phyloP scores from a whole-genome alignment of 768 basidiomycete genomes.

The Tulasnella sp. region DNA sequence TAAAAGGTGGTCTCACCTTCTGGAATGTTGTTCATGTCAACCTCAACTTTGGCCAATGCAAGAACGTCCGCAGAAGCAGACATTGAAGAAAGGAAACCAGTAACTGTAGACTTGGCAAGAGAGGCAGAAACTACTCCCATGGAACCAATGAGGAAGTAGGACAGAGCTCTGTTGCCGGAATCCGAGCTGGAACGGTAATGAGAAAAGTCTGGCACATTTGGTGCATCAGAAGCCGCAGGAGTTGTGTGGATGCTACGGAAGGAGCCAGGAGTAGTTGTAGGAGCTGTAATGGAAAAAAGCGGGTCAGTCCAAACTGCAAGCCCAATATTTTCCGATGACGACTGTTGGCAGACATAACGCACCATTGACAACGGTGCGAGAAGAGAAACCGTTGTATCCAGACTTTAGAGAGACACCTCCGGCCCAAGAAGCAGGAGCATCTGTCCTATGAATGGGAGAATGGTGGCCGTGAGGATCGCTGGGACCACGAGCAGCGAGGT shows the following conservation, averaged over 20 bases:
- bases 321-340: too few species aligned
- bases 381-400: slow-evolving; percentile 39
- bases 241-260: slow-evolving; percentile 16
- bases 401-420: slow-evolving; percentile 40
- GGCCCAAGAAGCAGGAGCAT: slow-evolving; percentile 50
- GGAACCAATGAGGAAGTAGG: slow-evolving; percentile 83
- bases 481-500: slow-evolving; percentile 54
- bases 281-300: too few species aligned
- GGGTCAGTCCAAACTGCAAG: too few species aligned
- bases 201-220: slow-evolving; percentile 80
- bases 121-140: slow-evolving; percentile 90
- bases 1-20: slow-evolving; percentile 37
- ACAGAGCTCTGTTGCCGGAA: slow-evolving; percentile 56
- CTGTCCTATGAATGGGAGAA: slow-evolving; percentile 43
- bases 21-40: slow-evolving; percentile 78
- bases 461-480: slow-evolving; percentile 41
- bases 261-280: slow-evolving; percentile 12
- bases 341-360: slow-evolving; percentile 26
- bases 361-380: slow-evolving; percentile 51
- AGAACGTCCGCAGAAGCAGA: slow-evolving; percentile 95
- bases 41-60: slow-evolving; percentile 94
- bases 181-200: slow-evolving; percentile 61
- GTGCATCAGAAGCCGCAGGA: slow-evolving; percentile 21
- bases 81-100: slow-evolving; percentile 93
- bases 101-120: slow-evolving; percentile 83